Evolutionary conservation across 1,284 basidiomycete genomes (phyloP).

Genomic region (Paramarasmius palmivorus): DNA sequence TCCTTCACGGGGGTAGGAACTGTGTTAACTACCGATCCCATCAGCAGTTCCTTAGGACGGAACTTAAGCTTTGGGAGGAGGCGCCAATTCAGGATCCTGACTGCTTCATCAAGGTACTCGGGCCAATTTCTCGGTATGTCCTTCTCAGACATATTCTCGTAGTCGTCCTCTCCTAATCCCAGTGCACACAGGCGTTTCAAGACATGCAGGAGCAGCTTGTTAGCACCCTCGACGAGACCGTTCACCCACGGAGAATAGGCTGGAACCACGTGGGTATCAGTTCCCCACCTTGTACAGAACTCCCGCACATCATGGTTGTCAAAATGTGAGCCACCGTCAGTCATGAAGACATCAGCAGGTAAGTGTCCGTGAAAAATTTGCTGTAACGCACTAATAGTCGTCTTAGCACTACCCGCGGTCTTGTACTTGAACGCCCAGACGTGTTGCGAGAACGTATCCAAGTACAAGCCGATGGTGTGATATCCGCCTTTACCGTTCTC

Average conservation of each 20-base stretch:
- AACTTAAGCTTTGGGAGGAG: background rate
- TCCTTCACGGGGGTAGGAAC: slow-evolving; percentile 4
- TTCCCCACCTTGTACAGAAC: slow-evolving; percentile 25
- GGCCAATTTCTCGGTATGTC: slow-evolving; percentile 9
- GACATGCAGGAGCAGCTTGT: slow-evolving; percentile 27
- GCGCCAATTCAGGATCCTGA: slow-evolving; percentile 24
- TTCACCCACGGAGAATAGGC: slow-evolving; percentile 42
- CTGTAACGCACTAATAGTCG: slow-evolving; percentile 22
- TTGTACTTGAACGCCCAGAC: slow-evolving; percentile 29
- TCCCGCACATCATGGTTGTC: slow-evolving; percentile 29
- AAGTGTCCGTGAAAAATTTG: slow-evolving; percentile 26
- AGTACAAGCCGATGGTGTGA: slow-evolving; percentile 25
- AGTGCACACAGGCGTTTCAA: slow-evolving; percentile 31
- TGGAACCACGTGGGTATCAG: slow-evolving; percentile 22
- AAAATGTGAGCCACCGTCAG: slow-evolving; percentile 38
- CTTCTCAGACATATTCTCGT: too few species aligned
- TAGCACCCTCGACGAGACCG: slow-evolving; percentile 33
- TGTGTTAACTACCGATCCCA: slow-evolving; percentile 27
- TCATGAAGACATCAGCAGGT: slow-evolving; percentile 34
- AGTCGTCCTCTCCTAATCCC: slow-evolving; percentile 19
- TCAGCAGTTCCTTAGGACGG: slow-evolving; percentile 3
- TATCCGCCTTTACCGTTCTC: slow-evolving; percentile 33
- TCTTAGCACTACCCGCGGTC: slow-evolving; percentile 23
- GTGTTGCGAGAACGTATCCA: slow-evolving; percentile 27
- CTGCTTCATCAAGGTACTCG: slow-evolving; percentile 26